Evolutionary conservation across 208 protist genomes (phyloP), one percentile per base, ranked within the genome.

Genomic region (Leishmania lainsoni): DNA sequence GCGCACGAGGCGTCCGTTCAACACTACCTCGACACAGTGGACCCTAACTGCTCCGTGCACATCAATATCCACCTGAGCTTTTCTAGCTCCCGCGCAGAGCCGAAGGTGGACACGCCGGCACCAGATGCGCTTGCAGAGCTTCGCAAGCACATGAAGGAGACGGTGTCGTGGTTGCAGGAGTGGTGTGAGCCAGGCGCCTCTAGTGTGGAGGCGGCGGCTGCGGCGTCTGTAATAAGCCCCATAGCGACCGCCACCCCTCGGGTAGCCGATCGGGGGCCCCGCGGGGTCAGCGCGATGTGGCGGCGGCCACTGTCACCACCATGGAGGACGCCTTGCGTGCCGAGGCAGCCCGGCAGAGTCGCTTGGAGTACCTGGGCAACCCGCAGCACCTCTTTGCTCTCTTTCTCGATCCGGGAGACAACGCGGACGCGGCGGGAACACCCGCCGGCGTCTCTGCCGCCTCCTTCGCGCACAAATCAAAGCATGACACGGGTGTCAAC

Each of bases 361-460:
- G 92, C 12, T 58, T 87, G 16, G 80, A 84, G 16, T 96, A 94
- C 69, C 73, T 96, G 49, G 71, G 87, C 20, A 96, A 96, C 65
- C 92, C 92, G 52, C 49, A 73, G 58, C 89, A 92, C 78, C 48
- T 91, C 49, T 86, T 93, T 42, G 48, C 91, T 0, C 89, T 89
- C 6, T 87, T 82, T 32, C 69, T 91, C 56, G 51, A 86, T 74
- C 45, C 78, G 54, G 32, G 6, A 16, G 81, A 89, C 0, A 84
- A 83, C 35, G 66, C 26, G 26, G 78, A 79, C 17, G 17, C 54
- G 0, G 54, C 14, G 2, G 65, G 35, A 20, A 79, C 54, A 2
- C 39, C 73, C 20, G 58, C 59, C 35, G 79, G 63, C 45, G 65
- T 74, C 9, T 71, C 70, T 52, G 35, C 65, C 70, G n/a, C 81